Percentiles rank a stretch among this genome's conserved stretches.
These are phyloP conservation scores for Cladosporium sp. DNA, from an alignment of 2,329 filamentous ascomycete species.

Conservation along the genomic window DNA sequence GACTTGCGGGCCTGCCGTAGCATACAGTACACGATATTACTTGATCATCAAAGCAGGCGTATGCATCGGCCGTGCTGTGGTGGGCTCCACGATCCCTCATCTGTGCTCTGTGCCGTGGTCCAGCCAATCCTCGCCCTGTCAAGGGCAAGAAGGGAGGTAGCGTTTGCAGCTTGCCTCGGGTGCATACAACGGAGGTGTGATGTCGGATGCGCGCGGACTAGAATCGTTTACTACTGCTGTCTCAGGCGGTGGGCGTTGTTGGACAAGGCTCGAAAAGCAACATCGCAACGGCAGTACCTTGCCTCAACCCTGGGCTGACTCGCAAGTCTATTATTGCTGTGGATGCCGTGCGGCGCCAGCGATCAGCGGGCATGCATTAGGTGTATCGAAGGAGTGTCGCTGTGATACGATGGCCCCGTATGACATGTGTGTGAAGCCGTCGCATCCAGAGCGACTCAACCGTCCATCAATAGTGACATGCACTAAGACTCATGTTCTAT, in stretches of 20 bases:
- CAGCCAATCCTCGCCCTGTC: neutral
- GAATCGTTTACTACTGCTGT: neutral
- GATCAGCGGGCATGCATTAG: conserved; percentile 10
- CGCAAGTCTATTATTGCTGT: conserved; percentile 11
- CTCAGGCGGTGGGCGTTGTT: conserved; percentile 6
- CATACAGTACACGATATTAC: neutral
- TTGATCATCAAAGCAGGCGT: conserved; percentile 6
- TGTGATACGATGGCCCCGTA: conserved; percentile 1
- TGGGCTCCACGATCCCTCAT: conserved; percentile 8
- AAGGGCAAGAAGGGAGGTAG: neutral
- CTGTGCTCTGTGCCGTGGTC: neutral
- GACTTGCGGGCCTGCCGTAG: neutral
- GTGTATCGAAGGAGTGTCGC: conserved; percentile 1
- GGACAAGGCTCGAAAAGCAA: conserved; percentile 8
- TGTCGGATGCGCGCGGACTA: conserved; percentile 8
- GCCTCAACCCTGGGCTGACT: conserved; percentile 11
- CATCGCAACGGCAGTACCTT: conserved; percentile 6
- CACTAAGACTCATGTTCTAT: conserved; percentile 6
- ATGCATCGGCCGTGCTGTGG: conserved; percentile 10
- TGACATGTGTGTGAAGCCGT: conserved; percentile 7
- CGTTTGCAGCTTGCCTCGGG: conserved; percentile 5
- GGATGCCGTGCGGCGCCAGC: conserved; percentile 10
- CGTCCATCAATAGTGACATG: conserved; percentile 2
- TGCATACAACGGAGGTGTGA: neutral
- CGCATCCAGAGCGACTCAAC: conserved; percentile 5